Evolutionary conservation across 2,329 filamentous ascomycete species (phyloP).

Genomic region (Stemphylium vesicarium): DNA sequence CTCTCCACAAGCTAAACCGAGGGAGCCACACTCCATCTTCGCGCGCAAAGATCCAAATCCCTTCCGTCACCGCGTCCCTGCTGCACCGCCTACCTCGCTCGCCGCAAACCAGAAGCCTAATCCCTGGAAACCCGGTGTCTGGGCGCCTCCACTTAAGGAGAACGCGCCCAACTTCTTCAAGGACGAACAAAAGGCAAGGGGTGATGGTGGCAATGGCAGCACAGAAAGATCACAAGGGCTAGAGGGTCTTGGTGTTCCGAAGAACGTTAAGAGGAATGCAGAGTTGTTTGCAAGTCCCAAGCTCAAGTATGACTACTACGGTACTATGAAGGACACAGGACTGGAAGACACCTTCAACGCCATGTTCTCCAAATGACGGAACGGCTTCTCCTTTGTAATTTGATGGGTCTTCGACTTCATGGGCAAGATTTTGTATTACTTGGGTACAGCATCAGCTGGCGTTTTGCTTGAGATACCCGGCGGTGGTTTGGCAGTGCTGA

Average conservation of each 20-base stretch:
- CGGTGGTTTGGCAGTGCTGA: slow-evolving; percentile 2
- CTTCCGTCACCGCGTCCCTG: slow-evolving; percentile 74
- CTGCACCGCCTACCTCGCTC: slow-evolving; percentile 63
- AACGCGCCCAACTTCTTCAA: slow-evolving; percentile 61
- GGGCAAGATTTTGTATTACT: neutral
- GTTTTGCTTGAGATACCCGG: slow-evolving; percentile 29
- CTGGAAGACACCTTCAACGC: slow-evolving; percentile 42
- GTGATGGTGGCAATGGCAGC: neutral
- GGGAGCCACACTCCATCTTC: slow-evolving; percentile 31
- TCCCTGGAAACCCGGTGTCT: slow-evolving; percentile 57
- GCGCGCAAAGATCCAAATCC: slow-evolving; percentile 54
- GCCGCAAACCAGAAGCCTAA: slow-evolving; percentile 65
- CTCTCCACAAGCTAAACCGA: slow-evolving; percentile 1
- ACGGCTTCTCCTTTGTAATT: neutral
- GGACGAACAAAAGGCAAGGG: slow-evolving; percentile 36
- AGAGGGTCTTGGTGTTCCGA: slow-evolving; percentile 33
- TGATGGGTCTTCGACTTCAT: neutral
- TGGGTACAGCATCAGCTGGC: slow-evolving; percentile 10
- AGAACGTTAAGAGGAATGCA: slow-evolving; percentile 35
- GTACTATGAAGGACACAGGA: slow-evolving; percentile 39
- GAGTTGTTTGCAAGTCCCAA: slow-evolving; percentile 41
- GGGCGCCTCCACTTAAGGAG: slow-evolving; percentile 59
- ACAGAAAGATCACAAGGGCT: slow-evolving; percentile 23
- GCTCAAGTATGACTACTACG: slow-evolving; percentile 44
- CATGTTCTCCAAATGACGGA: slow-evolving; percentile 36